A percentile compares a stretch with the other conserved stretches of the same genome.
phyloP scores from a whole-genome alignment of 768 basidiomycete species.

The Paxillus ammoniavirescens region DNA sequence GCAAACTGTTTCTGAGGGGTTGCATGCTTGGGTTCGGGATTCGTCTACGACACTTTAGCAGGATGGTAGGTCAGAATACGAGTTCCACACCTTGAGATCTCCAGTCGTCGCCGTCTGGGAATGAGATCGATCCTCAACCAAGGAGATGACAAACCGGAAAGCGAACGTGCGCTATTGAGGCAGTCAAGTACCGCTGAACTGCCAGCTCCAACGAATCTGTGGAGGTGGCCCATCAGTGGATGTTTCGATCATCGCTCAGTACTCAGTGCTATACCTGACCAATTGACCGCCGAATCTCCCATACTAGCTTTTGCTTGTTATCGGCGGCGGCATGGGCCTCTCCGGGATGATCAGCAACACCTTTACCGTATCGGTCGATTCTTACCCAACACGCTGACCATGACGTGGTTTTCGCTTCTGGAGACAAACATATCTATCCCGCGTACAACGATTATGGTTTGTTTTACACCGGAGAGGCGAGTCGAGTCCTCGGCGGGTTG shows the following conservation, averaged over 20 bases:
- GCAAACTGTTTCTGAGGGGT: slow-evolving; percentile 13
- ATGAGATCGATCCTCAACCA: neutral
- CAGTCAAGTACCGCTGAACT: slow-evolving; percentile 35
- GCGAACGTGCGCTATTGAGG: slow-evolving; percentile 44
- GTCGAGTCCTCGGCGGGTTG: slow-evolving; percentile 7
- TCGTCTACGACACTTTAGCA: slow-evolving; percentile 54
- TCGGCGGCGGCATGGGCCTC: slow-evolving; percentile 10
- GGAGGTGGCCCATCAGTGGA: neutral
- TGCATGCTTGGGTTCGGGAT: slow-evolving; percentile 40
- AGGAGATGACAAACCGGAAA: slow-evolving; percentile 42
- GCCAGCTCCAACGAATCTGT: slow-evolving; percentile 21
- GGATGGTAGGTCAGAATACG: slow-evolving; percentile 55
- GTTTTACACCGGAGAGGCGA: slow-evolving; percentile 25
- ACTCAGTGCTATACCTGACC: slow-evolving; percentile 36
- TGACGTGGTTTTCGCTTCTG: slow-evolving; percentile 37
- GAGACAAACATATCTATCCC: slow-evolving; percentile 50
- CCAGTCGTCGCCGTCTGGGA: slow-evolving; percentile 41
- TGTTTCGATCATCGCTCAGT: neutral
- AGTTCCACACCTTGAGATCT: slow-evolving; percentile 52
- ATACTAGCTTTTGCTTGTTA: slow-evolving; percentile 23
- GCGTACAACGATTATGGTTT: slow-evolving; percentile 52
- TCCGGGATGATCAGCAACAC: slow-evolving; percentile 19
- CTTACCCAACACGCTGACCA: slow-evolving; percentile 79
- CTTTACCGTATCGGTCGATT: neutral
- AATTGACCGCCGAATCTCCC: slow-evolving; percentile 32